These are phyloP conservation scores for Calonectria multiphialidica DNA, from an alignment of 2,329 filamentous ascomycete genomes.

Conservation along the genomic window DNA sequence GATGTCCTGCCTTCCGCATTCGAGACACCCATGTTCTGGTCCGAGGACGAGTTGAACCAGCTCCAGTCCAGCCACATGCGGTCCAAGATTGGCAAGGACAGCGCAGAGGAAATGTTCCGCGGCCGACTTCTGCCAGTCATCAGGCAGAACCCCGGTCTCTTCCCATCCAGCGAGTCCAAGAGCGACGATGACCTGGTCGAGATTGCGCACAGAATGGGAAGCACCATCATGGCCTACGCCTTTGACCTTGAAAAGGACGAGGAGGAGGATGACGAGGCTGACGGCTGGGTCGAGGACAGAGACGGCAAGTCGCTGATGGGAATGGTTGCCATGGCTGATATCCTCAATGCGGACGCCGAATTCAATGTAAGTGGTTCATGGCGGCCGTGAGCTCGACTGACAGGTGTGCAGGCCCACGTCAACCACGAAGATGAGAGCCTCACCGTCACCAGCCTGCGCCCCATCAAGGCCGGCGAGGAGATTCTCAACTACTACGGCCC, in stretches of 20 bases:
- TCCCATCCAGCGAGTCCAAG: slow-evolving; percentile 50
- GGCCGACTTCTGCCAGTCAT: slow-evolving; percentile 64
- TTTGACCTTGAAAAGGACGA: slow-evolving; percentile 80
- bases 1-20: slow-evolving; percentile 78
- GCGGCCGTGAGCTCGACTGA: slow-evolving; percentile 13
- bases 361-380: slow-evolving; percentile 74
- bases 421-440: slow-evolving; percentile 68
- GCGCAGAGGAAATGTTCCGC: slow-evolving; percentile 78
- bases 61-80: slow-evolving; percentile 84
- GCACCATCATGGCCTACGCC: slow-evolving; percentile 91
- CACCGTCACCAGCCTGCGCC: slow-evolving; percentile 77
- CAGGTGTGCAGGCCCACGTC: slow-evolving; percentile 59
- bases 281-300: slow-evolving; percentile 75
- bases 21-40: slow-evolving; percentile 94
- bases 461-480: slow-evolving; percentile 79
- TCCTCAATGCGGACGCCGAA: slow-evolving; percentile 89
- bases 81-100: slow-evolving; percentile 79
- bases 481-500: slow-evolving; percentile 92
- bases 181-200: slow-evolving; percentile 59
- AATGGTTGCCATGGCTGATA: slow-evolving; percentile 92
- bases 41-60: slow-evolving; percentile 73
- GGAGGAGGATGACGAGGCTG: slow-evolving; percentile 70
- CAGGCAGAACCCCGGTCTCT: slow-evolving; percentile 57
- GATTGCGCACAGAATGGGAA: slow-evolving; percentile 84
- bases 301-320: slow-evolving; percentile 74